Evolutionary conservation across 148 eudicot species (phyloP), one percentile per base, ranked within the genome.

Genomic region (Cornus florida): DNA sequence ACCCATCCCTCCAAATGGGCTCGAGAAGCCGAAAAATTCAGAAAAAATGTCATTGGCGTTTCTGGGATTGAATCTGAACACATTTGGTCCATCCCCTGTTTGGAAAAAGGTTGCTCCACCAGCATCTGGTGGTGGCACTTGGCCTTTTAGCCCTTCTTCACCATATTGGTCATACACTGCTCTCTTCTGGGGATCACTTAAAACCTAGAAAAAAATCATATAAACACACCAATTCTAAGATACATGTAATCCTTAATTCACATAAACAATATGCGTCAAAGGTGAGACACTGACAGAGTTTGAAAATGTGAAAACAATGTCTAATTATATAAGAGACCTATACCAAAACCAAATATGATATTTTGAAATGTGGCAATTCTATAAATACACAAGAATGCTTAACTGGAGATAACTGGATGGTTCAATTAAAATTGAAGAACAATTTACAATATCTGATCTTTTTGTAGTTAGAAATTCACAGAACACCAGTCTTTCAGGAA

Each of bases 121-220:
- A 12, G 85, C 88, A 68, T 71, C 93, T 10, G 93, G 91, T 9
- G 89, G 88, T 72, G 89, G 91, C 78, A 83, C 83, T 72, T 88
- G 90, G 9, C 93, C 93, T 75, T 87, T 86, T 3, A 89, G 83
- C 28, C 94, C 91, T 69, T 87, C 92, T 83, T 88, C 93, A 62
- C 90, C 90, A 76, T 87, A 87, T 72, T 91, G 91, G 76, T 91
- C 94, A 78, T 91, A 89, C 2, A 89, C 62, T 10, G 88, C 88
- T 81, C 94, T 78, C 78, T 91, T 91, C 59, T 87, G 88, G 17
- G 90, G 82, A 85, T 91, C 94, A 83, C 92, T 87, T 43, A 91
- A 69, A 82, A 87, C 90, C 93, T 90, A 80, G 69, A 56, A 14
- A 56, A 14, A 75, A 80, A 60, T 32, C 31, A 68, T 13, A 31